Evolutionary conservation across 441 rosid genomes (phyloP).

Genomic region (Erysimum cheiri): DNA sequence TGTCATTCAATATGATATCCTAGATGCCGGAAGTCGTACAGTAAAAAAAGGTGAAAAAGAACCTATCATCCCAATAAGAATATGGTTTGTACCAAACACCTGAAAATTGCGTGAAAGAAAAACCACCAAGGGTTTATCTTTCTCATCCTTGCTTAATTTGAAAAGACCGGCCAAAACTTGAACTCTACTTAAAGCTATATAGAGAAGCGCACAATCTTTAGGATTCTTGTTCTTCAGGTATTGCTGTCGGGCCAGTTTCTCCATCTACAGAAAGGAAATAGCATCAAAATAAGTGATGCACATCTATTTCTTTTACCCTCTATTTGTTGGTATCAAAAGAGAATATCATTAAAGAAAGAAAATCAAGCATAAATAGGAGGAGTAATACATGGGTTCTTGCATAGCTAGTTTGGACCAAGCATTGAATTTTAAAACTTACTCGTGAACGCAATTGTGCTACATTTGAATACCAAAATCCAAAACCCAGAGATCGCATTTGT

Average conservation of each 20-base stretch:
- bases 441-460: constrained; percentile 73
- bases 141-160: constrained; percentile 90
- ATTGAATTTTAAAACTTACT: constrained; percentile 53
- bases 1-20: constrained; percentile 31
- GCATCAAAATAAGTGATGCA: constrained; percentile 35
- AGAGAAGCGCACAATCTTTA: constrained; percentile 90
- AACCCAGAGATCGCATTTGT: constrained; percentile 83
- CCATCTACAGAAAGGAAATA: constrained; percentile 65
- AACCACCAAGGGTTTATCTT: constrained; percentile 90
- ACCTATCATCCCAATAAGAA: constrained; percentile 30
- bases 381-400: constrained; percentile 16
- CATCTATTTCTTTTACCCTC: constrained; percentile 16
- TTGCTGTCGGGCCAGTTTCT: constrained; percentile 84
- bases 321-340: constrained; percentile 27
- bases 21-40: constrained; percentile 25
- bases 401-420: constrained; percentile 37
- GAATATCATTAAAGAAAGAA: constrained; percentile 22
- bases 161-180: constrained; percentile 98
- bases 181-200: constrained; percentile 83
- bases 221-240: constrained; percentile 88
- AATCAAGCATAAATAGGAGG: constrained; percentile 5
- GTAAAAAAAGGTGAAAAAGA: constrained; percentile 15
- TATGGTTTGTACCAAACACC: constrained; percentile 55
- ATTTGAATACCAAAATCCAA: constrained; percentile 91
- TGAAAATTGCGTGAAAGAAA: constrained; percentile 95